These are phyloP conservation scores for Aphanomyces invadans DNA, from an alignment of 352 stramenopile genomes.

Conservation along the genomic window DNA sequence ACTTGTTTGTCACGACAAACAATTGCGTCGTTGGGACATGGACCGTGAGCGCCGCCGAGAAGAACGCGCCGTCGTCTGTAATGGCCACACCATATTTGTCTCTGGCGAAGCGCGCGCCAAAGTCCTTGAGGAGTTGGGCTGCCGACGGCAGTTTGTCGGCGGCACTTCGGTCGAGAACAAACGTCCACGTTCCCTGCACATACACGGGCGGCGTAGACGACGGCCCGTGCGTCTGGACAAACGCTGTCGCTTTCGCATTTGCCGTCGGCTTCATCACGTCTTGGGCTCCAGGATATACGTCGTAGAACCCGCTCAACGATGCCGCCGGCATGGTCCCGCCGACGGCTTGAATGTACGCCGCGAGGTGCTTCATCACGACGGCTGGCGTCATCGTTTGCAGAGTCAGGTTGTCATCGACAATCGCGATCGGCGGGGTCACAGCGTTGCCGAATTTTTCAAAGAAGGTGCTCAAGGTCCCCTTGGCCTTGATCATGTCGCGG, in stretches of 20 bases:
- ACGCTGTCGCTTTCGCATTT: not conserved
- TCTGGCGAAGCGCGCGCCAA: not conserved
- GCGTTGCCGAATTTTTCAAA: not conserved
- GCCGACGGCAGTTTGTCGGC: not conserved
- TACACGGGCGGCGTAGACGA: not conserved
- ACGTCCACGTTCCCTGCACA: not conserved
- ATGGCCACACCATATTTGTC: constrained; percentile 15
- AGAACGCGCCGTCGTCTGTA: not conserved
- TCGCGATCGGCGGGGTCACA: not conserved
- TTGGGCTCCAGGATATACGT: not conserved
- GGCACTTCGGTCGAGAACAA: too few relatives aligned
- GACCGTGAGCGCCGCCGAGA: not conserved
- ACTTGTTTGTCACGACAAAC: not conserved
- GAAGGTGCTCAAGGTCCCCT: not conserved
- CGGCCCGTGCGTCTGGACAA: not conserved
- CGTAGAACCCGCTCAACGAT: not conserved
- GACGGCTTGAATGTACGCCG: not conserved
- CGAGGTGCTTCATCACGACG: not conserved
- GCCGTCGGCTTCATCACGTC: not conserved
- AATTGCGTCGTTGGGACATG: not conserved
- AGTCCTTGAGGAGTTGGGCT: constrained; percentile 5
- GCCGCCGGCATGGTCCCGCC: not conserved
- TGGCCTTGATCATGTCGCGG: not conserved
- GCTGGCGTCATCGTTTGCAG: not conserved
- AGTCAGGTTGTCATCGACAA: not conserved